Conservation (phyloP, 345 rosid species). For the Cardamine occulta region DNA sequence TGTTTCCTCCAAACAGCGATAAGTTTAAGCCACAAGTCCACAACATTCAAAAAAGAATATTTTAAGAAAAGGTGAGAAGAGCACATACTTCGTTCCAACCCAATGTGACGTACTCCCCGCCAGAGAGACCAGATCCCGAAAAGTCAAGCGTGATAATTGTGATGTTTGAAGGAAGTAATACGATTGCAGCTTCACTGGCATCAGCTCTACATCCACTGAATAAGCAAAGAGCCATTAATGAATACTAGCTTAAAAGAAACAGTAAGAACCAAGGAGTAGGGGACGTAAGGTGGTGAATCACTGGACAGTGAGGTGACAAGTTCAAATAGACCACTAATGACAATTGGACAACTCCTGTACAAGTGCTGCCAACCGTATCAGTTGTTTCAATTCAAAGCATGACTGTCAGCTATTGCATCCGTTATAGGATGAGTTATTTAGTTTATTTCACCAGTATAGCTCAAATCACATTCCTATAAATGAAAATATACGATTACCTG, state of each 20-base stretch:
- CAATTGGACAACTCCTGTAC: neutral
- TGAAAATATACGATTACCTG: constrained; percentile 49
- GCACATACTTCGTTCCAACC: constrained; percentile 89
- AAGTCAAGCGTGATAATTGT: constrained; percentile 93
- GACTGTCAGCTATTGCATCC: neutral
- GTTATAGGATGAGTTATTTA: neutral
- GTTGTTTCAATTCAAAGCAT: constrained; percentile 14
- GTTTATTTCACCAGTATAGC: neutral
- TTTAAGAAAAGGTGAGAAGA: constrained; percentile 19
- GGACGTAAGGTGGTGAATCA: neutral
- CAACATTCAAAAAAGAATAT: neutral
- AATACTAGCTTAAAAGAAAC: neutral
- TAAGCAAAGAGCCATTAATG: neutral
- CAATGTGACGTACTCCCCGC: constrained; percentile 82
- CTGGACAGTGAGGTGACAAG: neutral
- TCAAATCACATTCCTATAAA: neutral
- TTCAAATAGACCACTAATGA: neutral
- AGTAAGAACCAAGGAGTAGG: neutral
- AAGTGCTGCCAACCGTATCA: neutral
- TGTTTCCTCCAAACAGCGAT: neutral
- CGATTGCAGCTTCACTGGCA: constrained; percentile 69
- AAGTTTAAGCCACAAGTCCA: neutral
- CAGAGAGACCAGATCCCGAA: constrained; percentile 90
- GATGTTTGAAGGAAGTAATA: constrained; percentile 86
- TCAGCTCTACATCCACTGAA: constrained; percentile 47